phyloP scores from a whole-genome alignment of 257 asterid genomes.

The Gynochthodes officinalis region DNA sequence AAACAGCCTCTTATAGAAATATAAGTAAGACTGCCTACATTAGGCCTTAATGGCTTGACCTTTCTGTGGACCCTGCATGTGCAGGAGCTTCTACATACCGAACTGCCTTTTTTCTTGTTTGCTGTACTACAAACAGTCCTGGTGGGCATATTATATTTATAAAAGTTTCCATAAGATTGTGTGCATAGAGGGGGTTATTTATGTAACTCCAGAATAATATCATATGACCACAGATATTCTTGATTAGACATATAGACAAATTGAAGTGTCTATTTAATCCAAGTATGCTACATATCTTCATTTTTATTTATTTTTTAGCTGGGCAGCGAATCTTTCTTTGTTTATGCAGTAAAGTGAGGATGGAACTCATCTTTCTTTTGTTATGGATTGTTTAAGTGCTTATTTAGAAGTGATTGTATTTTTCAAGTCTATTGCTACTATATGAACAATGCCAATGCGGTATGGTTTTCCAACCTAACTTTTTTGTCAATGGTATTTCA shows the following conservation, averaged over 20 bases:
- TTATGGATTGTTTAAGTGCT: background rate
- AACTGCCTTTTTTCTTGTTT: too few species aligned
- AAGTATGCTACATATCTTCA: background rate
- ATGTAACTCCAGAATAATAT: background rate
- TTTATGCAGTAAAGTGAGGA: background rate
- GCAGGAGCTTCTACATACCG: too few species aligned
- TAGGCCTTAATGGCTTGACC: too few species aligned
- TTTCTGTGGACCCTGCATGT: too few species aligned
- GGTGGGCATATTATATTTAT: background rate
- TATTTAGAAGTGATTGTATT: background rate
- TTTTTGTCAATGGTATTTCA: constrained; percentile 25
- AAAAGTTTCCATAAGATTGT: background rate
- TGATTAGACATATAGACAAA: background rate
- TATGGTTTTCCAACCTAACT: background rate
- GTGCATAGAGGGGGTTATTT: background rate
- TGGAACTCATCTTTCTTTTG: background rate
- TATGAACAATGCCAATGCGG: background rate
- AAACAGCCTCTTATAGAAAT: too few species aligned
- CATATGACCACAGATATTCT: background rate
- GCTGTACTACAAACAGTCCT: background rate
- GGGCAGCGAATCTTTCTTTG: background rate
- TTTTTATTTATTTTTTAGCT: background rate
- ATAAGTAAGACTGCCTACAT: too few species aligned
- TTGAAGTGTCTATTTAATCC: background rate
- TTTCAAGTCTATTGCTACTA: background rate